Evolutionary conservation across 768 basidiomycete genomes (phyloP), one percentile per base, ranked within the genome.

Genomic region (Tylopilus sp.): DNA sequence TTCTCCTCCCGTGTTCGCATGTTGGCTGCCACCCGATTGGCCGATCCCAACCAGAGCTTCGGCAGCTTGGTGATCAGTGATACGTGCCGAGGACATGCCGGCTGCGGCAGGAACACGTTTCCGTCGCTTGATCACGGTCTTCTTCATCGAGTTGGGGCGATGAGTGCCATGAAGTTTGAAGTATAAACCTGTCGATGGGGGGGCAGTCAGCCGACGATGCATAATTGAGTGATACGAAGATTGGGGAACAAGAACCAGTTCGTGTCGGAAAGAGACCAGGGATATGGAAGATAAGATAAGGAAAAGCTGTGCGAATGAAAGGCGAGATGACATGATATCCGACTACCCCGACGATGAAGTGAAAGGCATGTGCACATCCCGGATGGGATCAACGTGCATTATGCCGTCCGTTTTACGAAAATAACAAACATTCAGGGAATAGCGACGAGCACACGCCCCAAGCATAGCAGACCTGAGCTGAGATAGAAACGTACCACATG

Each of bases 141-240:
- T 98, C 74, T 97, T 98, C 94, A 99, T 96, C 57, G 93, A 92
- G 59, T 94, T 95, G 34, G 97, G 97, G 33, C 97, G 85, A 63
- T 98, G 94, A 3, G 91, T 92, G 44, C 94, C 93, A 75, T 99
- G 97, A 13, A 99, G 81, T 73, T 99, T 98, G 80, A 92, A 97
- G 75, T 98, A 99, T 10, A 99, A 81, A 51, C 96, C 96, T 98
- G 65, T 48, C 48, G 54, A 58, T 60, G 54, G 37, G 46, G 57
- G 52, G 48, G 41, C 11, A 34, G 48, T 69, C 54, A 64, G 61
- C 16, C 36, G 11, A 12, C n/a, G 38, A 51, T 26, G 19, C 19
- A 49, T 25, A 24, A 33, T 42, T 21, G n/a, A n/a, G 28, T 33
- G 57, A 52, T 24, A n/a, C n/a, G n/a, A n/a, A n/a, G n/a, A n/a